Base-by-base conservation (phyloP, 768 basidiomycete genomes). In the Amanita phalloides region DNA sequence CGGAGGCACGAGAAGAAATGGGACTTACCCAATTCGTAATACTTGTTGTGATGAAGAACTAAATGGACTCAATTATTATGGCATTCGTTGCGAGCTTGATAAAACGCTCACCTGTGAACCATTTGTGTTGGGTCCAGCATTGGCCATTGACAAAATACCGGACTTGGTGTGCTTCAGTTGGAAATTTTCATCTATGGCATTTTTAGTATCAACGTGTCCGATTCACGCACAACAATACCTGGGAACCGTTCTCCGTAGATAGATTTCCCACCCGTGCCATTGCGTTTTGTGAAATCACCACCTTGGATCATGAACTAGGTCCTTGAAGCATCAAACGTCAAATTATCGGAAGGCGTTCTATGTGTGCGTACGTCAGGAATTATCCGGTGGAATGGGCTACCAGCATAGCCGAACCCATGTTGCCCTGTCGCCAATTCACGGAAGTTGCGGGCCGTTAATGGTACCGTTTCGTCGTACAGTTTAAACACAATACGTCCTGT, bases 161-260 rank as follows among this genome's bases (percentile, higher is more conserved):
- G 72, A 75, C 55, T 79, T 79, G 56, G 63, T 72, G 71, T 95
- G 91, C 64, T 79, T 83, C 53, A 81, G 62, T 53, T 74, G 58
- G 62, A 88, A 88, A 72, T 90, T 92, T 70, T 94, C 91, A 55
- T 94, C 91, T 77, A 28, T 32, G 37, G 39, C 45, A 6, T 43
- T 10, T 39, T 6, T 21, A 49, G 46, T 36, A 26, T 37, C 26
- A 44, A 42, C 25, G 25, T 7, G 20, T 43, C 17, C 25, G 33
- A 8, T 28, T 35, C 25, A 53, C 20, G 52, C 42, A 3, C 23
- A 6, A 25, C 58, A 79, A 45, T 38, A 88, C 87, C 81, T 39
- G 71, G 66, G 66, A 94, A 93, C 62, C 80, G 83, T 53, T 77
- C 74, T 32, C 90, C 91, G 58, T 90, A 94, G 63, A 91, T 90